Conservation (phyloP, 2,329 filamentous ascomycete species). For the Phialophora verrucosa region DNA sequence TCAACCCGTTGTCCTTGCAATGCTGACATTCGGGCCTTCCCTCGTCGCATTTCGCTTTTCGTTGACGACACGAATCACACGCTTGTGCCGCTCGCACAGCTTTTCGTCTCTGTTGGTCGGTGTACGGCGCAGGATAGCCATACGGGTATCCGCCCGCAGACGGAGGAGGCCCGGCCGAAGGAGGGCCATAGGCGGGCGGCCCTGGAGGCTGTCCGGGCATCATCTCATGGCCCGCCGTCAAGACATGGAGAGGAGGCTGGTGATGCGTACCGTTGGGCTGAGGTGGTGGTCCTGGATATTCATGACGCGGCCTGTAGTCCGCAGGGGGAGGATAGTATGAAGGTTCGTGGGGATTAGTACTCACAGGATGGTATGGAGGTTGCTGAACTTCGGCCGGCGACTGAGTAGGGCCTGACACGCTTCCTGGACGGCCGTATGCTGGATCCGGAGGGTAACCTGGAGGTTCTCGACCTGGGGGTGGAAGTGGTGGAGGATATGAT, state of each 20-base stretch:
- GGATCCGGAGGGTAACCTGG: constrained; percentile 37
- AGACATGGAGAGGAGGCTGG: constrained; percentile 34
- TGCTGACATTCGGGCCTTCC: constrained; percentile 79
- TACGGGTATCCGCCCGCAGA: constrained; percentile 24
- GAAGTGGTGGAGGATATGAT: constrained; percentile 30
- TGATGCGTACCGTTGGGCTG: constrained; percentile 37
- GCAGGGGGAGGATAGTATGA: constrained; percentile 36
- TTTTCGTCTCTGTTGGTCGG: constrained; percentile 31
- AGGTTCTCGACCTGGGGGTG: constrained; percentile 32
- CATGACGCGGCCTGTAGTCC: constrained; percentile 37
- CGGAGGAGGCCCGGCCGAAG: constrained; percentile 37
- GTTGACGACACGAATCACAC: constrained; percentile 84
- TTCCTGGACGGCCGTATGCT: constrained; percentile 38
- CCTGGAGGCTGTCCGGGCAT: constrained; percentile 35
- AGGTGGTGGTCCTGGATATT: constrained; percentile 35
- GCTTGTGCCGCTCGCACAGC: constrained; percentile 62
- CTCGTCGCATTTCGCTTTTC: constrained; percentile 93
- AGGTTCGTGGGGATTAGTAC: constrained; percentile 34
- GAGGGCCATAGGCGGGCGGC: constrained; percentile 33
- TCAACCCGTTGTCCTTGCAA: constrained; percentile 83
- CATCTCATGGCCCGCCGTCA: constrained; percentile 38
- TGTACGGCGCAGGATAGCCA: constrained; percentile 20
- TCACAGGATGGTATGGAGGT: constrained; percentile 36
- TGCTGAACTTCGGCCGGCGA: constrained; percentile 38
- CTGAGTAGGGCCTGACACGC: constrained; percentile 37